Conservation (phyloP, 345 rosid genomes). For the Ceriops tagal region DNA sequence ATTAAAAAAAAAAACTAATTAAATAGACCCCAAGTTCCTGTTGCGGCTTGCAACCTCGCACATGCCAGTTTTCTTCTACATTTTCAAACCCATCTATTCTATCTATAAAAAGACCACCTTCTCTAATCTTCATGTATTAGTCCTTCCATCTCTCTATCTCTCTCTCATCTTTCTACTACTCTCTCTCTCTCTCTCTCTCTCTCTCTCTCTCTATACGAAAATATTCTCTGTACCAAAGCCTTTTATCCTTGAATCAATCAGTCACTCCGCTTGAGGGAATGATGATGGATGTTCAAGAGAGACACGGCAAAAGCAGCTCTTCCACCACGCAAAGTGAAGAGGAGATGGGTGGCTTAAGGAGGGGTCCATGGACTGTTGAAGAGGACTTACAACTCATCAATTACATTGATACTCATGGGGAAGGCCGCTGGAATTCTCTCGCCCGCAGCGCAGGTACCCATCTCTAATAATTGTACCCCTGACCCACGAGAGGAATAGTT, state of each 20-base stretch:
- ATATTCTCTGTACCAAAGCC: conserved; percentile 14
- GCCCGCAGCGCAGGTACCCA: conserved; percentile 63
- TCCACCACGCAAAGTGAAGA: conserved; percentile 29
- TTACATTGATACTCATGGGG: conserved; percentile 67
- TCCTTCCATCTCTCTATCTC: conserved; percentile 28
- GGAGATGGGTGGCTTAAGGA: conserved; percentile 54
- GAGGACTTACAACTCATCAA: conserved; percentile 68
- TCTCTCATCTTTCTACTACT: conserved; percentile 27
- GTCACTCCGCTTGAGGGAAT: conserved; percentile 28
- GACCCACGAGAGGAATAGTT: neutral
- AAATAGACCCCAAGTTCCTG: conserved; percentile 17
- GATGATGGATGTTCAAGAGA: conserved; percentile 47
- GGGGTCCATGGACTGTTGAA: conserved; percentile 91
- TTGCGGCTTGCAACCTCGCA: conserved; percentile 39
- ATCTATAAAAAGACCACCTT: conserved; percentile 41
- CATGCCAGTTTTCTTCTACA: conserved; percentile 17
- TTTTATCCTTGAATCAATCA: conserved; percentile 25
- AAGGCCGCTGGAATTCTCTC: conserved; percentile 85
- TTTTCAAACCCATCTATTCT: conserved; percentile 26
- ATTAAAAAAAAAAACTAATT: conserved; percentile 9
- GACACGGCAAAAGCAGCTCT: conserved; percentile 21
- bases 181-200: conserved; percentile 25
- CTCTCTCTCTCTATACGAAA: conserved; percentile 24
- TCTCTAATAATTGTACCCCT: too few relatives aligned
- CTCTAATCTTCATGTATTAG: conserved; percentile 41